phyloP scores from a whole-genome alignment of 1,284 basidiomycete genomes.

The Rhodotorula sp. region DNA sequence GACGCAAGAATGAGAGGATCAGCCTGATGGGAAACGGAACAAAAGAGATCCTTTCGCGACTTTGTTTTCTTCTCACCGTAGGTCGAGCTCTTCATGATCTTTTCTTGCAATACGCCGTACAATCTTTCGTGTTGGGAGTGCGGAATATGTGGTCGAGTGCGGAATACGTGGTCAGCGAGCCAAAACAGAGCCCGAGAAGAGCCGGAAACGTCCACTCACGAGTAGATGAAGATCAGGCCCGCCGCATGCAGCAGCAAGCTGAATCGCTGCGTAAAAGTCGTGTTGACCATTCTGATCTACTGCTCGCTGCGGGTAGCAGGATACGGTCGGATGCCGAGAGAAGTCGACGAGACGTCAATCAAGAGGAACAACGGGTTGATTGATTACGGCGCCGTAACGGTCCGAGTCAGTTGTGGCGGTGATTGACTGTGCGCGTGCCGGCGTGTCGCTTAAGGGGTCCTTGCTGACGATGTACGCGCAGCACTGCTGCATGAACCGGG shows the following conservation, averaged over 20 bases:
- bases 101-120: constrained; percentile 41
- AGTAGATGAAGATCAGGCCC: constrained; percentile 37
- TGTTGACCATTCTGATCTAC: background rate
- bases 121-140: background rate
- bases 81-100: constrained; percentile 43
- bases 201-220: constrained; percentile 10
- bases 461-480: too few relatives aligned
- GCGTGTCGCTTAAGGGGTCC: too few relatives aligned
- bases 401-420: too few relatives aligned
- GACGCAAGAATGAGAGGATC: background rate
- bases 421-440: too few relatives aligned
- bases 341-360: too few relatives aligned
- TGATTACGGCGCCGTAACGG: too few relatives aligned
- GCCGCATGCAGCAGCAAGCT: constrained; percentile 34
- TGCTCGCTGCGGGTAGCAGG: too few relatives aligned
- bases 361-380: too few relatives aligned
- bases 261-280: background rate
- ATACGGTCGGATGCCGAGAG: too few relatives aligned
- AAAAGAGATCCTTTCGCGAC: background rate
- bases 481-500: too few relatives aligned
- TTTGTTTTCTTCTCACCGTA: constrained; percentile 29
- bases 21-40: background rate
- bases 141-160: background rate
- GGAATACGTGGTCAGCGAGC: background rate
- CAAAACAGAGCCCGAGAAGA: background rate